phyloP scores from a whole-genome alignment of 805 yeast genomes.

The Candida xyloterini region DNA sequence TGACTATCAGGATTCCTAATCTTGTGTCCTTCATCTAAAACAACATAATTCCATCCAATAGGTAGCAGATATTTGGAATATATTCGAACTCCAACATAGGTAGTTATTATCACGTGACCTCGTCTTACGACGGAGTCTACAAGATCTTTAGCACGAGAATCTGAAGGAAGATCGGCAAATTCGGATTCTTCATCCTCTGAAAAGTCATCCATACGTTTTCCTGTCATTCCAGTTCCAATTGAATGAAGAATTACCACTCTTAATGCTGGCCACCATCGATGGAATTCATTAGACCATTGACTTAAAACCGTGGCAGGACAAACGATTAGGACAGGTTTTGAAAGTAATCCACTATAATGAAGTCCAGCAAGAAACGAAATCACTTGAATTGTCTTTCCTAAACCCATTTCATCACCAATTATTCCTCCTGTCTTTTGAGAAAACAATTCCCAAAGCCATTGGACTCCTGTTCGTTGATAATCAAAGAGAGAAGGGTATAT shows the following conservation, averaged over 20 bases:
- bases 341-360: slow-evolving; percentile 72
- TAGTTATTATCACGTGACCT: slow-evolving; percentile 87
- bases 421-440: slow-evolving; percentile 91
- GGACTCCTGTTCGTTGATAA: slow-evolving; percentile 94
- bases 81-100: slow-evolving; percentile 61
- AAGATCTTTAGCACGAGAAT: slow-evolving; percentile 37
- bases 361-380: slow-evolving; percentile 88
- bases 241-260: slow-evolving; percentile 85
- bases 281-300: slow-evolving; percentile 97
- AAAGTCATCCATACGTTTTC: slow-evolving; percentile 29
- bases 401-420: slow-evolving; percentile 97
- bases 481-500: slow-evolving; percentile 83
- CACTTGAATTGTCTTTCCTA: slow-evolving; percentile 93
- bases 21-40: slow-evolving; percentile 95
- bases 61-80: slow-evolving; percentile 60
- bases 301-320: slow-evolving; percentile 96
- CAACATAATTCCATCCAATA: slow-evolving; percentile 82
- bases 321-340: slow-evolving; percentile 79
- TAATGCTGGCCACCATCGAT: slow-evolving; percentile 97
- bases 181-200: slow-evolving; percentile 47
- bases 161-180: slow-evolving; percentile 32
- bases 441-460: slow-evolving; percentile 95
- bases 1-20: slow-evolving; percentile 92
- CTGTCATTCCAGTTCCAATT: slow-evolving; percentile 82
- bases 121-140: slow-evolving; percentile 55